phyloP scores from a whole-genome alignment of 495 filamentous ascomycete species.

The Neurospora africana region DNA sequence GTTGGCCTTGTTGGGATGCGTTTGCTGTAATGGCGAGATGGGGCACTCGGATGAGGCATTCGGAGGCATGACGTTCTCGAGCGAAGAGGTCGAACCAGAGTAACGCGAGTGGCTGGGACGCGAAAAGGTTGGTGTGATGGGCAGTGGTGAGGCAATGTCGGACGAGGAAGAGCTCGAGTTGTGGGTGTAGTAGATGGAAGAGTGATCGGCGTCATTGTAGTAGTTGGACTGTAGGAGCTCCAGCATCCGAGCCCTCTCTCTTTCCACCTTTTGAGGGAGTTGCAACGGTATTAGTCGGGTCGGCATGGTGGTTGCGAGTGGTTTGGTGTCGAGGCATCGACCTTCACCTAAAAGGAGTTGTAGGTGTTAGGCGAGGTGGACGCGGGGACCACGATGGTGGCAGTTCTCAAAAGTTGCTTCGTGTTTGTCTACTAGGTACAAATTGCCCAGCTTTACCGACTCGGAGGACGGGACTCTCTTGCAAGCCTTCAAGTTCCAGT shows the following conservation, averaged over 20 bases:
- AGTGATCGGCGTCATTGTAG: conserved; percentile 12
- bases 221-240: conserved; percentile 18
- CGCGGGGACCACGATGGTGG: conserved; percentile 4
- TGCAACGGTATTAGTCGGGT: conserved; percentile 39
- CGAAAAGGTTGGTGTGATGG: conserved; percentile 52
- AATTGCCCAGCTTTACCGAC: background rate
- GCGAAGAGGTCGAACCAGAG: conserved; percentile 42
- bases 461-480: background rate
- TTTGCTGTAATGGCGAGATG: conserved; percentile 32
- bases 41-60: conserved; percentile 28
- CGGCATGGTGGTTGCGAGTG: conserved; percentile 29
- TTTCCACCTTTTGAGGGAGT: conserved; percentile 41
- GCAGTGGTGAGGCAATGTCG: conserved; percentile 48
- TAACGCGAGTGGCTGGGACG: conserved; percentile 44
- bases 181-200: conserved; percentile 21
- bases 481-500: background rate
- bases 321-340: background rate
- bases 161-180: conserved; percentile 42
- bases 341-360: background rate
- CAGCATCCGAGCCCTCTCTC: conserved; percentile 30
- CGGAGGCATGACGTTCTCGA: conserved; percentile 31
- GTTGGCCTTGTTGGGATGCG: conserved; percentile 27
- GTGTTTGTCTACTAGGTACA: background rate
- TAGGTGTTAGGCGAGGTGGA: background rate
- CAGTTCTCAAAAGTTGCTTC: background rate